These are phyloP conservation scores for Lotus japonicus DNA, from an alignment of 306 rosid genomes.

Conservation along the genomic window DNA sequence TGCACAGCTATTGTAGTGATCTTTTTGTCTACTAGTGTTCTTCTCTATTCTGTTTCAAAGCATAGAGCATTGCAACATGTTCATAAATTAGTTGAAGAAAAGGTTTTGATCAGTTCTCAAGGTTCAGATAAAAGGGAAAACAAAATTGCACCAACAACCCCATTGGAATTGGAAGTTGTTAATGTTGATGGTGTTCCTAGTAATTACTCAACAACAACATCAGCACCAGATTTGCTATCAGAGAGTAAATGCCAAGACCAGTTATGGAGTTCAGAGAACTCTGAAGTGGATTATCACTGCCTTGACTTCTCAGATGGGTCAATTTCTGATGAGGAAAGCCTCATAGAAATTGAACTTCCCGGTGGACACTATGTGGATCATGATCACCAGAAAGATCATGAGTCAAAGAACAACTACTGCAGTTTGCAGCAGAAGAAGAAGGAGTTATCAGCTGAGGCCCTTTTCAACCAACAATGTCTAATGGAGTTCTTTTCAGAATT, in stretches of 20 bases:
- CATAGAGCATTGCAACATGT: conserved; percentile 7
- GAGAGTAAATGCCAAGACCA: conserved; percentile 39
- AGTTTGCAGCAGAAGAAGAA: conserved; percentile 33
- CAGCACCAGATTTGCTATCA: conserved; percentile 18
- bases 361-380: conserved; percentile 46
- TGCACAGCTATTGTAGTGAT: conserved; percentile 31
- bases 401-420: conserved; percentile 16
- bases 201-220: conserved; percentile 8
- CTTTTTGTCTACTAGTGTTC: conserved; percentile 34
- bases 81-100: conserved; percentile 25
- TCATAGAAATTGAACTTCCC: conserved; percentile 82
- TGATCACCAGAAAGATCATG: conserved; percentile 7
- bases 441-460: conserved; percentile 31
- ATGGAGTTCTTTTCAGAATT: conserved; percentile 74
- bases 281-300: conserved; percentile 40
- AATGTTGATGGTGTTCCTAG: background rate
- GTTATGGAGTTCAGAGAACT: conserved; percentile 45
- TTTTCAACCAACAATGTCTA: conserved; percentile 34
- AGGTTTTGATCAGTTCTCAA: background rate
- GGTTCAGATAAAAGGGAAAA: conserved; percentile 20
- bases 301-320: conserved; percentile 64
- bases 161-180: conserved; percentile 1
- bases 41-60: conserved; percentile 34
- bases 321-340: conserved; percentile 92
- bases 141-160: conserved; percentile 22